Evolutionary conservation across 768 basidiomycete species (phyloP), one percentile per base, ranked within the genome.

Genomic region (Suillus fuscotomentosus): DNA sequence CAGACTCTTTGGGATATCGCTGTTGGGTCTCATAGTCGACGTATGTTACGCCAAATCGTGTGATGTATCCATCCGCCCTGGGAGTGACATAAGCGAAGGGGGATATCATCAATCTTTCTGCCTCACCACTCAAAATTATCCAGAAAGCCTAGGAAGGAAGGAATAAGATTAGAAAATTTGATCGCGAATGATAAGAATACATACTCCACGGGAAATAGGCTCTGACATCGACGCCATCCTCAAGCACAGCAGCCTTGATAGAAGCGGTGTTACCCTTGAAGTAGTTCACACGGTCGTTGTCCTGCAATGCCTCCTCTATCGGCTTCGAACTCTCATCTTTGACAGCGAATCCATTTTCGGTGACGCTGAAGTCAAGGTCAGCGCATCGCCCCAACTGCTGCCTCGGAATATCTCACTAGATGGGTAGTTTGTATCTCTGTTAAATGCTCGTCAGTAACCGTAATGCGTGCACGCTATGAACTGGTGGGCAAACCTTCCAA

Each of bases 281-380:
- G 75, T 89, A 90, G 67, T 86, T 80, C 63, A 89, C 84, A 45
- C 89, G 87, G 68, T 86, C 87, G n/a, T 71, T 75, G 70, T 89
- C 88, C 31, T 83, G 74, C 31, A 87, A 66, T 11, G 84, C 86
- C 64, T 85, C 76, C 62, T 85, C 83, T 8, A 84, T 68, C 2
- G 87, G 77, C 76, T 84, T 79, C 54, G 69, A 74, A 71, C 79
- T 82, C 73, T 90, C 89, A 64, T 84, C 81, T 72, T 88, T 89
- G 60, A 90, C 86, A 13, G 88, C 83, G 70, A 89, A 90, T 0
- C 88, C 87, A 69, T 90, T 91, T 76, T 91, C 88, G 2, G 88
- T 90, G n/a, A 90, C 86, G 69, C 86, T 88, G 60, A 39, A 15
- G 34, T 34, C 42, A 14, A 41, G 50, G 45, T 69, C 42, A 61